A percentile compares a stretch with the other conserved stretches of the same genome.
Evolutionary conservation across 2,329 filamentous ascomycete genomes (phyloP).

Genomic region (Colletotrichum tabaci): DNA sequence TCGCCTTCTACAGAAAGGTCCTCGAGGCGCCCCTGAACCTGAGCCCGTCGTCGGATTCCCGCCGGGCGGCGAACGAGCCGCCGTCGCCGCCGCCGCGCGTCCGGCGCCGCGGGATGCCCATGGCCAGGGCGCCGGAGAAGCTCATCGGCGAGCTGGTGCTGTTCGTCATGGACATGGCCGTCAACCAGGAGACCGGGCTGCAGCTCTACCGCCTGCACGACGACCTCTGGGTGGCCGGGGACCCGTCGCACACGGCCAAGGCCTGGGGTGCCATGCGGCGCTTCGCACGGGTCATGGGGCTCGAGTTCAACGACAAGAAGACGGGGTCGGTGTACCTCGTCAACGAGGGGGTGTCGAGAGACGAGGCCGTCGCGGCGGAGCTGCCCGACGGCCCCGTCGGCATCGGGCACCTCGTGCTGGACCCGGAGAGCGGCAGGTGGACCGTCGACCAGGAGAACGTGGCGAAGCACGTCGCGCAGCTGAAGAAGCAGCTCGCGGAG

Average conservation of each 20-base stretch:
- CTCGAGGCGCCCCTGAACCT: constrained; percentile 73
- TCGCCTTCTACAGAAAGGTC: constrained; percentile 72
- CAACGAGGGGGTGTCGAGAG: constrained; percentile 32
- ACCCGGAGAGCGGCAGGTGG: constrained; percentile 61
- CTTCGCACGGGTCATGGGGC: constrained; percentile 53
- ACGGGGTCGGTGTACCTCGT: constrained; percentile 57
- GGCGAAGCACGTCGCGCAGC: constrained; percentile 67
- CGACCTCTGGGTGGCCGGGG: constrained; percentile 60
- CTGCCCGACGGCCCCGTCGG: constrained; percentile 68
- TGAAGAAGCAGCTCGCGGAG: constrained; percentile 67
- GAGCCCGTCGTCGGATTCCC: constrained; percentile 59
- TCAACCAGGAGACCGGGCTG: constrained; percentile 71
- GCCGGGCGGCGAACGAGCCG: constrained; percentile 57
- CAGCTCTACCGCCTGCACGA: constrained; percentile 73
- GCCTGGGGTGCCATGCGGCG: constrained; percentile 61
- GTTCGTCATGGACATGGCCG: constrained; percentile 76
- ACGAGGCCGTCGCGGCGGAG: constrained; percentile 43
- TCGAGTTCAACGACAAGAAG: constrained; percentile 58
- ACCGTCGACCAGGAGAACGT: constrained; percentile 68
- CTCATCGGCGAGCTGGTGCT: constrained; percentile 73
- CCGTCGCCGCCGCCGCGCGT: constrained; percentile 49
- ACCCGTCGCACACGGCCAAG: constrained; percentile 55
- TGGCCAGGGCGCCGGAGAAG: constrained; percentile 72
- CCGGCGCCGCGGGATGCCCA: constrained; percentile 71
- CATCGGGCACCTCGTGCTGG: constrained; percentile 70